phyloP scores from a whole-genome alignment of 23 red algal species.

The Porphyridium purpureum region DNA sequence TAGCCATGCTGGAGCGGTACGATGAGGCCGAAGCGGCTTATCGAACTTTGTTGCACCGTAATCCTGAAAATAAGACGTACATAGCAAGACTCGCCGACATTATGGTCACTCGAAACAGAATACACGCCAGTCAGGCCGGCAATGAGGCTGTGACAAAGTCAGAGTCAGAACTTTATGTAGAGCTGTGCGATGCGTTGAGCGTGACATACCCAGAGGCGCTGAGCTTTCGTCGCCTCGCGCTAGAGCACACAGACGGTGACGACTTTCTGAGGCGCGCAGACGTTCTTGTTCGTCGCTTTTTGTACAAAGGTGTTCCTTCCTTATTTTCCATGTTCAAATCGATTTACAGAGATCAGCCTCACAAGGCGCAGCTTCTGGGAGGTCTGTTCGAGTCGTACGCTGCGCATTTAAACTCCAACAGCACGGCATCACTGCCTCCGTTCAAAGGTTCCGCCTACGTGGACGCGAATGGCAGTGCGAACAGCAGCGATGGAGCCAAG shows the following conservation, averaged over 20 bases:
- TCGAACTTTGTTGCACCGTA: constrained; percentile 23
- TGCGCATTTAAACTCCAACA: constrained; percentile 1
- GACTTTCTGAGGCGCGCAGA: constrained; percentile 47
- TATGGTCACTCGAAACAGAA: too few species aligned
- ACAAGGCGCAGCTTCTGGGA: constrained; percentile 35
- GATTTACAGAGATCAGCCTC: constrained; percentile 48
- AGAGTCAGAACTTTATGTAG: too few species aligned
- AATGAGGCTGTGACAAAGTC: too few species aligned
- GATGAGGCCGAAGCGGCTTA: constrained; percentile 19
- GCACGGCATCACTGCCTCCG: constrained; percentile 8
- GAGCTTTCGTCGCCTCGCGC: too few species aligned
- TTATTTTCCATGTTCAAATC: constrained; percentile 51
- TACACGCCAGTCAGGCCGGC: too few species aligned
- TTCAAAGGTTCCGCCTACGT: background rate
- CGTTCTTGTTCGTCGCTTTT: constrained; percentile 39
- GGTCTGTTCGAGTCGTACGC: constrained; percentile 22
- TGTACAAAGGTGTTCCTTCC: constrained; percentile 50
- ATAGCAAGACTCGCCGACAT: too few species aligned
- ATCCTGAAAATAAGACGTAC: constrained; percentile 67
- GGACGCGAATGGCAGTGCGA: background rate
- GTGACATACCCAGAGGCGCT: too few species aligned
- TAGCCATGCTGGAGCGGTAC: constrained; percentile 15
- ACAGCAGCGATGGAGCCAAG: background rate
- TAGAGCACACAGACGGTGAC: too few species aligned
- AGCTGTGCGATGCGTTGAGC: too few species aligned